A percentile compares a stretch with the other conserved stretches of the same genome.
Conservation (phyloP, 1,284 basidiomycete species). For the Phylloboletellus chloephorus region DNA sequence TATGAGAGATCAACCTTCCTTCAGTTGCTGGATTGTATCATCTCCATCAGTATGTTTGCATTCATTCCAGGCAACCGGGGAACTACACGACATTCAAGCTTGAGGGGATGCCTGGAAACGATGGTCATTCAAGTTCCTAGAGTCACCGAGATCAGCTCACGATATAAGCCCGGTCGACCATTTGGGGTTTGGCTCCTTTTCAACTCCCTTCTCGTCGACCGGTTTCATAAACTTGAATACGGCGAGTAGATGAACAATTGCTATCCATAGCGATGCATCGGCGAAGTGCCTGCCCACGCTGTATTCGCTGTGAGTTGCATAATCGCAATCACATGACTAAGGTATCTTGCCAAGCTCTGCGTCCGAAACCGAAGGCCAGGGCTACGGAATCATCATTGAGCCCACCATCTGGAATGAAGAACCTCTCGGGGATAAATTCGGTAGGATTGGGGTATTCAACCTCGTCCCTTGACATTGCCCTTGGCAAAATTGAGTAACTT, state of each 20-base stretch:
- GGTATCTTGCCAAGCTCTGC: constrained; percentile 25
- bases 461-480: constrained; percentile 31
- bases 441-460: constrained; percentile 23
- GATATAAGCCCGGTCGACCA: constrained; percentile 30
- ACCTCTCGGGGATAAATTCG: constrained; percentile 30
- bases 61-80: constrained; percentile 18
- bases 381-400: constrained; percentile 26
- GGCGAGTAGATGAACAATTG: constrained; percentile 29
- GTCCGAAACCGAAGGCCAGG: constrained; percentile 30
- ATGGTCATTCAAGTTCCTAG: constrained; percentile 3
- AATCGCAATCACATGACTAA: background rate
- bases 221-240: constrained; percentile 30
- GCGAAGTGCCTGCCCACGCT: constrained; percentile 29
- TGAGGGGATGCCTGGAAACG: constrained; percentile 24
- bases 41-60: constrained; percentile 13
- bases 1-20: background rate
- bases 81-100: constrained; percentile 27
- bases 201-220: constrained; percentile 24
- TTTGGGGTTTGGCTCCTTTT: constrained; percentile 24
- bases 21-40: constrained; percentile 12
- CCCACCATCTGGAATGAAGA: constrained; percentile 22
- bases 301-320: constrained; percentile 4
- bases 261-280: constrained; percentile 31
- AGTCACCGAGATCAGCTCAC: constrained; percentile 16
- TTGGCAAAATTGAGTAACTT: constrained; percentile 14